These are phyloP conservation scores for Rhododendron griersonianum DNA, from an alignment of 148 eudicot genomes.

Conservation along the genomic window DNA sequence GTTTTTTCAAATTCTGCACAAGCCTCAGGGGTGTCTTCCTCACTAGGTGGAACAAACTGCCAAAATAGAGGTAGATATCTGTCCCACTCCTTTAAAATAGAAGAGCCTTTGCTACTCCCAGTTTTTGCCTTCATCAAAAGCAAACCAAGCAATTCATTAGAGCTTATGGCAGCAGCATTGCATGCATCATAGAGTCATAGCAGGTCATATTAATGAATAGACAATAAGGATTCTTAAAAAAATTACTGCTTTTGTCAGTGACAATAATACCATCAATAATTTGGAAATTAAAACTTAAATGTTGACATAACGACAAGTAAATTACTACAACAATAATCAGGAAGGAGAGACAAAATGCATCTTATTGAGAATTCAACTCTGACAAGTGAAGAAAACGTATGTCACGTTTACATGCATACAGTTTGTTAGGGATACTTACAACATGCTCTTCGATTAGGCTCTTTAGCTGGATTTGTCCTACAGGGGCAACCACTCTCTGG, in stretches of 20 bases:
- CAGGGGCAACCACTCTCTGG: slow-evolving; percentile 97
- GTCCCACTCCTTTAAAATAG: slow-evolving; percentile 92
- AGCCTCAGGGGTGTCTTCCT: slow-evolving; percentile 99
- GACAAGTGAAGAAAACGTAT: background rate
- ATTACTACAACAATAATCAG: background rate
- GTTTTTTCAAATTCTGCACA: slow-evolving; percentile 64
- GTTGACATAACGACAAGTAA: background rate
- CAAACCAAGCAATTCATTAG: background rate
- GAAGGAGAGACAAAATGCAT: background rate
- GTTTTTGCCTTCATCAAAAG: slow-evolving; percentile 77
- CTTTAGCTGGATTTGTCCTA: slow-evolving; percentile 96
- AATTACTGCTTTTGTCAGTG: background rate
- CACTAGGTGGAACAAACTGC: slow-evolving; percentile 99
- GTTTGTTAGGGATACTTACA: slow-evolving; percentile 52
- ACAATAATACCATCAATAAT: background rate
- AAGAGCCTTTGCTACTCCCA: slow-evolving; percentile 81
- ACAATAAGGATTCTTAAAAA: background rate
- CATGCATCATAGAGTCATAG: background rate
- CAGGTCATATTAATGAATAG: background rate
- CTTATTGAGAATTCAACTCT: background rate
- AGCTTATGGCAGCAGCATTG: background rate
- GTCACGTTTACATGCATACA: slow-evolving; percentile 2
- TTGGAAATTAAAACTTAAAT: background rate
- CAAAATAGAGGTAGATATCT: slow-evolving; percentile 83
- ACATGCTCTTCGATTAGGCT: slow-evolving; percentile 89